Base-by-base conservation (phyloP, 2,329 filamentous ascomycete species). In the Fusarium sp. region DNA sequence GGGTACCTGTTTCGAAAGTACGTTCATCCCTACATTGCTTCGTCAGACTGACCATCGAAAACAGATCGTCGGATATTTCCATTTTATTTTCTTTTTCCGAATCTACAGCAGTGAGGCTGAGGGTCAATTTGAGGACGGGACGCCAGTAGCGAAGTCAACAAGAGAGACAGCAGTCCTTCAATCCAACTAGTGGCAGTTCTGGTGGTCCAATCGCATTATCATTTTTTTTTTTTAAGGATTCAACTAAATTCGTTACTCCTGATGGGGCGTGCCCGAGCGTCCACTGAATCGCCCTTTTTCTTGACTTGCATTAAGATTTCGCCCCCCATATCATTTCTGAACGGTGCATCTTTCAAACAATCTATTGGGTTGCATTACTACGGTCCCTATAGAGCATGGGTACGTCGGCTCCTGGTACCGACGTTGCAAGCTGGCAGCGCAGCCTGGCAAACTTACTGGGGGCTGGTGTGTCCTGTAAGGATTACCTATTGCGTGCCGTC, bases 381-480 rank as follows among this genome's bases (percentile, higher is more conserved):
- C 22, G 32, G 18, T 41, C 32, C 25, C 24, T 22, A n/a, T 9
- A 41, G 22, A 42, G 20, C 55, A 60, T 24, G 41, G 62, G 63
- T 73, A 73, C 58, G 62, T 65, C 73, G 73, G 73, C 67, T 75
- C 69, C 70, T 56, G 58, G 73, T 75, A 75, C 67, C 67, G 41
- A 55, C 55, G 54, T 40, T 57, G 42, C 41, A 54, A 57, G 57
- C 56, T 61, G 65, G 72, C 58, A 47, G 14, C 12, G 49, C 24
- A 16, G 24, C 22, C 20, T 62, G 49, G n/a, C 32, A 54, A 32
- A 48, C 51, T 32, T 48, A 20, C 34, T 61, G 29, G 32, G 42
- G 52, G 46, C 56, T 34, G 30, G 22, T 54, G n/a, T n/a, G 32
- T 49, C 24, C 24, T 27, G 34, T 32, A 47, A 40, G 42, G 32